Conservation (phyloP, 2,329 filamentous ascomycete genomes). For the Sclerotinia minor region DNA sequence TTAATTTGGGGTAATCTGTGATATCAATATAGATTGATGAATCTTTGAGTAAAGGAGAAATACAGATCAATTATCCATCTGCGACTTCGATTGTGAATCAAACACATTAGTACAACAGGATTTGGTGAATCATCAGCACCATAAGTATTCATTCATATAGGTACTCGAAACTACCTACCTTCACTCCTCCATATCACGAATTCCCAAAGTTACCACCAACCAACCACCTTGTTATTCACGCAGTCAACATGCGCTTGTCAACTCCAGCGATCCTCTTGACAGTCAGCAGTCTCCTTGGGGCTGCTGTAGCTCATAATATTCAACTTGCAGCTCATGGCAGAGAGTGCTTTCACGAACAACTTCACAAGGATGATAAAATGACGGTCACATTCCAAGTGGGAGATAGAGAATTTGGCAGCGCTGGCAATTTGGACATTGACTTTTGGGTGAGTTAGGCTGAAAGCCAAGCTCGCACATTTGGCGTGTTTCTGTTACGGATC, state of each 20-base stretch:
- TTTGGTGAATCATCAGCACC: conserved; percentile 1
- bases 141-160: not conserved
- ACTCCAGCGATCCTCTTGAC: conserved; percentile 38
- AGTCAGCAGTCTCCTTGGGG: conserved; percentile 46
- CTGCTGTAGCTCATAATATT: conserved; percentile 85
- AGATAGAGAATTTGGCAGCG: conserved; percentile 91
- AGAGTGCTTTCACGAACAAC: conserved; percentile 95
- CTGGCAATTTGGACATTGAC: conserved; percentile 93
- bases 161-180: not conserved
- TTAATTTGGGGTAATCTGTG: not conserved
- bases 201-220: not conserved
- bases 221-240: not conserved
- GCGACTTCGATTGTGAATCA: conserved; percentile 6
- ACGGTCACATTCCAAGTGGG: conserved; percentile 98
- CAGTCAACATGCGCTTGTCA: conserved; percentile 40
- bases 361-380: conserved; percentile 96
- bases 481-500: not conserved
- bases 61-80: not conserved
- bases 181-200: not conserved
- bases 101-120: not conserved
- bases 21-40: not conserved
- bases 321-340: conserved; percentile 88
- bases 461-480: not conserved
- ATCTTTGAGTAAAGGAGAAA: not conserved
- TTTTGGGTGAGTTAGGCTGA: conserved; percentile 81